Base-by-base conservation (phyloP, 345 rosid species). In the Eucalyptus fibrosa region DNA sequence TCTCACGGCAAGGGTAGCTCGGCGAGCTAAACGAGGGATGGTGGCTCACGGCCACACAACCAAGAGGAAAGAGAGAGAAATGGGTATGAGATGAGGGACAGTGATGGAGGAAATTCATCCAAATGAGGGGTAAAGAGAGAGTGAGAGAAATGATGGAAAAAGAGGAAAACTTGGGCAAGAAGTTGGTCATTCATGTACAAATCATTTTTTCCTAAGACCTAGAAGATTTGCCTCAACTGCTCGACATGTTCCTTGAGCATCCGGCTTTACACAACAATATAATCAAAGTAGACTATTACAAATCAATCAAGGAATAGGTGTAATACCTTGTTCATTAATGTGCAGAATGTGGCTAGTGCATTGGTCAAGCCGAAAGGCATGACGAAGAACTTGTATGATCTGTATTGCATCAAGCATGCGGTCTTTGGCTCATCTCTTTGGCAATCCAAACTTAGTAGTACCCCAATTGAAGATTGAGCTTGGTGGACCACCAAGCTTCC, bases 1-100 rank as follows among this genome's bases (percentile, higher is more conserved):
- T 51, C 21, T 51, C 8, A 0, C 1, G 21, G 4, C 21, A 17
- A 51, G 19, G 55, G 21, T 51, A 51, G 23, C 55, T 51, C 0
- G 2, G 55, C 4, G 1, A 51, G 55, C 55, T 17, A 51, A 17
- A 51, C 1, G 23, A 1, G 55, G 55, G 23, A 51, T 51, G 55
- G 55, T 17, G 55, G 23, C 55, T 51, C 55, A 51, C 0, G 0
- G 4, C 55, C 9, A 18, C 23, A 51, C 55, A 51, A 51, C 55
- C 55, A 51, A 51, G 21, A 51, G 55, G 9, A 51, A 51, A 51
- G 55, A 51, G 9, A 51, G 55, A 51, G 55, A 51, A 51, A 51
- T 51, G 55, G 21, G 55, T 51, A 51, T 17, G 55, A 51, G 23
- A 51, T 51, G 4, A 51, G 55, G 55, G 55, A 51, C 9, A 17